These are phyloP conservation scores for Tagetes erecta DNA, from an alignment of 129 eudicot genomes.

Conservation along the genomic window DNA sequence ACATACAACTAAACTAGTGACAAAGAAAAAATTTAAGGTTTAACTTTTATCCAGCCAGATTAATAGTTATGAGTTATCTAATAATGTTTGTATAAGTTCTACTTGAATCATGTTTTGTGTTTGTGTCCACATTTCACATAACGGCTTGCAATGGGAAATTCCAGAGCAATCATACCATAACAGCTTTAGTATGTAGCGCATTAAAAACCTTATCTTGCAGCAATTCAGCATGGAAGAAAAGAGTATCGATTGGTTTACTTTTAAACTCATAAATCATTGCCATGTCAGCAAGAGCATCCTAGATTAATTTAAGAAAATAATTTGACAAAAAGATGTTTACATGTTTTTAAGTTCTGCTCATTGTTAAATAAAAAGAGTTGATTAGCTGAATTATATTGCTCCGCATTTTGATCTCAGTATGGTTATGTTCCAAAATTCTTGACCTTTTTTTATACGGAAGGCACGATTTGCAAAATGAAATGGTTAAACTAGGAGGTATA, in stretches of 20 bases:
- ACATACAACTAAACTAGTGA: not conserved
- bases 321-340: not conserved
- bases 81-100: not conserved
- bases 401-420: not conserved
- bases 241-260: not conserved
- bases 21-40: not conserved
- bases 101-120: not conserved
- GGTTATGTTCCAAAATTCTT: not conserved
- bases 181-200: not conserved
- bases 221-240: not conserved
- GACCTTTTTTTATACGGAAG: not conserved
- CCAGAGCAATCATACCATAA: constrained; percentile 1
- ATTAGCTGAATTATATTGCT: not conserved
- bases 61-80: not conserved
- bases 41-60: not conserved
- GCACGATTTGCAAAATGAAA: not conserved
- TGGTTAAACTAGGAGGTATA: not conserved
- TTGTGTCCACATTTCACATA: not conserved
- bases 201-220: not conserved
- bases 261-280: not conserved
- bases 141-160: not conserved
- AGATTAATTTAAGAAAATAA: not conserved
- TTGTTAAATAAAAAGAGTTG: not conserved
- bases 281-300: not conserved
- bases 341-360: constrained; percentile 1